Percentiles rank a stretch among this genome's conserved stretches.
These are phyloP conservation scores for Penicillium palitans DNA, from an alignment of 2,329 filamentous ascomycete genomes.

Conservation along the genomic window DNA sequence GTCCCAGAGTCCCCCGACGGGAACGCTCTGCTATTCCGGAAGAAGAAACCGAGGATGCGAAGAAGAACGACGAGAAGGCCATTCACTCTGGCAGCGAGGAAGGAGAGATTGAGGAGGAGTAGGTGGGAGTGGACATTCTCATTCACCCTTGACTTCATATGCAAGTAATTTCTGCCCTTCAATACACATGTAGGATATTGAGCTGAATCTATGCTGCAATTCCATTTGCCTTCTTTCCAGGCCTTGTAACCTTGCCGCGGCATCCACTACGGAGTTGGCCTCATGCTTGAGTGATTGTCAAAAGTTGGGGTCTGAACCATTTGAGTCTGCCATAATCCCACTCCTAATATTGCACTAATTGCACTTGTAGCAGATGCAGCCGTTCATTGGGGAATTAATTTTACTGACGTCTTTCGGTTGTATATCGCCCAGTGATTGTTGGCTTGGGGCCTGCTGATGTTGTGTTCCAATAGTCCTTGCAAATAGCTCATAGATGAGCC, in stretches of 20 bases:
- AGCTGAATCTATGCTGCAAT: conserved; percentile 6
- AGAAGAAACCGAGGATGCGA: conserved; percentile 33
- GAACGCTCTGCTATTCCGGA: conserved; percentile 37
- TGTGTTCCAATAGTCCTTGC: too few relatives aligned
- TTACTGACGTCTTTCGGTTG: neutral
- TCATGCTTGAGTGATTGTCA: neutral
- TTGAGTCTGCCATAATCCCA: neutral
- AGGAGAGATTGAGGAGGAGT: conserved; percentile 78
- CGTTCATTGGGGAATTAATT: neutral
- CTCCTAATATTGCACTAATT: neutral
- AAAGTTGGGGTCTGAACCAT: neutral
- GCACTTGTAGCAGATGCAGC: neutral
- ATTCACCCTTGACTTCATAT: neutral
- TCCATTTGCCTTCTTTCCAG: neutral
- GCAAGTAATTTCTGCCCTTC: conserved; percentile 8
- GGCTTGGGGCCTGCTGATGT: too few relatives aligned
- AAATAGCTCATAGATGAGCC: too few relatives aligned
- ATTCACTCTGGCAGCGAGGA: conserved; percentile 91
- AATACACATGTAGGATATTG: conserved; percentile 2
- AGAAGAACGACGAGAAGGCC: conserved; percentile 48
- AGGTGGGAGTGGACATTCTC: neutral
- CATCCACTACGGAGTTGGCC: neutral
- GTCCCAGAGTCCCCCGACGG: conserved; percentile 56
- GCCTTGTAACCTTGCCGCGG: neutral
- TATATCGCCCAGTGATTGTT: neutral